These are phyloP conservation scores for Pestalotiopsis sp. DNA, from an alignment of 2,329 filamentous ascomycete species.

Conservation along the genomic window DNA sequence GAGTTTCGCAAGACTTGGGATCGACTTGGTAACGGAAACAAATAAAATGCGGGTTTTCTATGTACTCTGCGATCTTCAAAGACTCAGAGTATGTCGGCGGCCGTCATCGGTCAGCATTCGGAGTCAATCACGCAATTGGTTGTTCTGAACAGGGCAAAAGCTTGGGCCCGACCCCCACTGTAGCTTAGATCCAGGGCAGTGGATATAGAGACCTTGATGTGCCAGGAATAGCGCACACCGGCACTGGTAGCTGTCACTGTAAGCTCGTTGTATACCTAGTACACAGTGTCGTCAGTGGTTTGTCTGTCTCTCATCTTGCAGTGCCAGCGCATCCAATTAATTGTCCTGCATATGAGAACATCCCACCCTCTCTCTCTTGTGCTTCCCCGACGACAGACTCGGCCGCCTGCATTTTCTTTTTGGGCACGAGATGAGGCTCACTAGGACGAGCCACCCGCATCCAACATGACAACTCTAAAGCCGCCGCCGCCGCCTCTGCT, in stretches of 20 bases:
- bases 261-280: not conserved
- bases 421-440: not conserved
- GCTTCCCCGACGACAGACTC: not conserved
- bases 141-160: not conserved
- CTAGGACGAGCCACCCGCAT: not conserved
- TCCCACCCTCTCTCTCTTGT: not conserved
- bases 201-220: not conserved
- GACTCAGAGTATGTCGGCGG: not conserved
- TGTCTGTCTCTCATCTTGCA: not conserved
- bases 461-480: constrained; percentile 20
- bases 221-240: not conserved
- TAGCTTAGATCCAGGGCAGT: not conserved
- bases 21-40: not conserved
- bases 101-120: constrained; percentile 3
- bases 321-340: not conserved
- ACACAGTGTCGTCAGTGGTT: not conserved
- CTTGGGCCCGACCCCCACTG: not conserved
- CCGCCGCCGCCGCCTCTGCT: constrained; percentile 20
- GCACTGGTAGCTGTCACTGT: not conserved
- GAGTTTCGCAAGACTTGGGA: not conserved
- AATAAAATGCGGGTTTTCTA: not conserved
- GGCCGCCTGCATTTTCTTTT: not conserved
- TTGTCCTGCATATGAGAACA: not conserved
- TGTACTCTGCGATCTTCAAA: not conserved
- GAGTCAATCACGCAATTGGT: constrained; percentile 6